phyloP scores from a whole-genome alignment of 805 yeast genomes.

The Ogataea angusta region DNA sequence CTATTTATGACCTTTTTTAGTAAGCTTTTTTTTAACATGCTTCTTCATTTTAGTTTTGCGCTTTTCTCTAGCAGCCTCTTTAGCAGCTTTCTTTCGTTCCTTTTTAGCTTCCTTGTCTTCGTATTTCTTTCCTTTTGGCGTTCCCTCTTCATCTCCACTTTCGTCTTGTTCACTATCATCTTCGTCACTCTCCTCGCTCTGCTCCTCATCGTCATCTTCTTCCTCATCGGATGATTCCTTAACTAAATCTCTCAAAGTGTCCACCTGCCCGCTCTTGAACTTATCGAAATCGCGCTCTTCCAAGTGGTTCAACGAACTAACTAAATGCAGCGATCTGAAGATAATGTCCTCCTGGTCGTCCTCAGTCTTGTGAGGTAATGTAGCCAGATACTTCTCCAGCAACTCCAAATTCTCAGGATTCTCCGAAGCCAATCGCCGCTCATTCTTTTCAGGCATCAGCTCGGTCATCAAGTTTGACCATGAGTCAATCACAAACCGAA shows the following conservation, averaged over 20 bases:
- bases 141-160: conserved; percentile 13
- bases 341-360: conserved; percentile 70
- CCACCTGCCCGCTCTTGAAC: conserved; percentile 75
- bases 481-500: conserved; percentile 67
- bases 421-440: conserved; percentile 12
- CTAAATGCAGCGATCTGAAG: conserved; percentile 76
- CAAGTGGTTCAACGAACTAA: conserved; percentile 74
- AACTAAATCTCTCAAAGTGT: conserved; percentile 64
- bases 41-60: conserved; percentile 81
- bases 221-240: conserved; percentile 32
- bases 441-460: conserved; percentile 25
- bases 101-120: conserved; percentile 78
- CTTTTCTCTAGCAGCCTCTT: conserved; percentile 73
- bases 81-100: conserved; percentile 70
- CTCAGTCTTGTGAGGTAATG: conserved; percentile 55
- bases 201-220: conserved; percentile 24
- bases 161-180: conserved; percentile 26
- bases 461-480: conserved; percentile 27
- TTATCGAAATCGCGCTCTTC: conserved; percentile 88
- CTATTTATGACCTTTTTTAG: conserved; percentile 43
- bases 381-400: conserved; percentile 41
- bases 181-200: conserved; percentile 28
- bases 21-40: conserved; percentile 72
- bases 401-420: conserved; percentile 41
- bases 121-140: conserved; percentile 66